phyloP scores from a whole-genome alignment of 2,329 filamentous ascomycete species.

The Aspergillus caelatus region DNA sequence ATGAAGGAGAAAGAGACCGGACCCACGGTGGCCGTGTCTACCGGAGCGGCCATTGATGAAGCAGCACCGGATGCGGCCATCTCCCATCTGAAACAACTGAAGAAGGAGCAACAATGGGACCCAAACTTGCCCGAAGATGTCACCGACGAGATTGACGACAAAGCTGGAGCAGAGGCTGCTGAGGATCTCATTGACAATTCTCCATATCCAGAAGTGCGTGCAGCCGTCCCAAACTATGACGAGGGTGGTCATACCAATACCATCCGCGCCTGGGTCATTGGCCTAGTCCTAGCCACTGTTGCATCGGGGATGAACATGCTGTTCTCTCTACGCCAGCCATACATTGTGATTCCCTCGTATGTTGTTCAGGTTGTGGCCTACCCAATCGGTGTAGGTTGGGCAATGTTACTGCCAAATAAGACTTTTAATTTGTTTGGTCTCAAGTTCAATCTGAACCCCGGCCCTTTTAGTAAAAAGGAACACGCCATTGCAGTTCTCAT shows the following conservation, averaged over 20 bases:
- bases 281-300: slow-evolving; percentile 62
- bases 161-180: slow-evolving; percentile 60
- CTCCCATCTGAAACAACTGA: slow-evolving; percentile 56
- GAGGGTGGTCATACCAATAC: slow-evolving; percentile 67
- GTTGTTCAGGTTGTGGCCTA: slow-evolving; percentile 66
- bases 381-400: slow-evolving; percentile 51
- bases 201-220: slow-evolving; percentile 68
- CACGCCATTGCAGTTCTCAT: slow-evolving; percentile 51
- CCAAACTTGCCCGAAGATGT: slow-evolving; percentile 67
- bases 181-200: slow-evolving; percentile 67
- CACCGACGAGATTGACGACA: slow-evolving; percentile 61
- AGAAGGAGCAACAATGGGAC: slow-evolving; percentile 65
- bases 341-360: slow-evolving; percentile 62
- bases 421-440: slow-evolving; percentile 41
- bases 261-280: slow-evolving; percentile 66
- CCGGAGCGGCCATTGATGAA: slow-evolving; percentile 1
- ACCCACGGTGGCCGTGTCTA: background rate
- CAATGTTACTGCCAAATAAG: slow-evolving; percentile 40
- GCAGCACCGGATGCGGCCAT: slow-evolving; percentile 24
- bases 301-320: slow-evolving; percentile 66
- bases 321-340: slow-evolving; percentile 60
- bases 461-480: slow-evolving; percentile 52
- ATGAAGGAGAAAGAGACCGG: slow-evolving; percentile 3
- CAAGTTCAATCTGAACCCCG: slow-evolving; percentile 45
- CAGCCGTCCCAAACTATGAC: slow-evolving; percentile 67